phyloP scores from a whole-genome alignment of 805 yeast species.

The Yarrowia divulgata region DNA sequence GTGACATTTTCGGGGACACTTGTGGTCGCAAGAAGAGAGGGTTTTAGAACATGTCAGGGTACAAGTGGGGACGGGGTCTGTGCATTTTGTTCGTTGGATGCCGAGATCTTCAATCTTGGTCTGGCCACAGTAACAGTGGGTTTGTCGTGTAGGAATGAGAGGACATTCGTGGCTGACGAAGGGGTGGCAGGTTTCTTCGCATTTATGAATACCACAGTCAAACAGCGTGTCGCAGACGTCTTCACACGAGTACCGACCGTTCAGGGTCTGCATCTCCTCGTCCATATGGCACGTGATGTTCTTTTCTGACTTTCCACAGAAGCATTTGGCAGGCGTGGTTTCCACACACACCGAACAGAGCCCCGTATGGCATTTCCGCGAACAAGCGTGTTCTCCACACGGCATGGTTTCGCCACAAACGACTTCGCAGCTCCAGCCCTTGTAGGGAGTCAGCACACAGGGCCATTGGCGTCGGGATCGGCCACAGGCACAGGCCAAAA shows the following conservation, averaged over 20 bases:
- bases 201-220: conserved; percentile 70
- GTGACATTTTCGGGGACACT: conserved; percentile 75
- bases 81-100: conserved; percentile 62
- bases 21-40: conserved; percentile 70
- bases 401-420: conserved; percentile 70
- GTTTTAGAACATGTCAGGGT: conserved; percentile 65
- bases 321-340: conserved; percentile 61
- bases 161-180: conserved; percentile 61
- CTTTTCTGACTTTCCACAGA: conserved; percentile 67
- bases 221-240: conserved; percentile 56
- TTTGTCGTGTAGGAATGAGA: conserved; percentile 63
- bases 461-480: conserved; percentile 67
- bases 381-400: conserved; percentile 74
- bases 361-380: conserved; percentile 74
- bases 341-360: conserved; percentile 77
- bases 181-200: conserved; percentile 63
- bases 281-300: conserved; percentile 42
- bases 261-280: conserved; percentile 15
- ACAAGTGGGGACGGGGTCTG: conserved; percentile 84
- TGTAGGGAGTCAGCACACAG: conserved; percentile 74
- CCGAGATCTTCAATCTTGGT: conserved; percentile 53
- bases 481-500: conserved; percentile 77
- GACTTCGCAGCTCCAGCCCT: conserved; percentile 72
- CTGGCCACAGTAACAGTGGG: conserved; percentile 83
- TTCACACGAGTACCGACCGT: conserved; percentile 53